Base-by-base conservation (phyloP, 192 early-diverging fungal genomes). In the Entomortierella chlamydospora region DNA sequence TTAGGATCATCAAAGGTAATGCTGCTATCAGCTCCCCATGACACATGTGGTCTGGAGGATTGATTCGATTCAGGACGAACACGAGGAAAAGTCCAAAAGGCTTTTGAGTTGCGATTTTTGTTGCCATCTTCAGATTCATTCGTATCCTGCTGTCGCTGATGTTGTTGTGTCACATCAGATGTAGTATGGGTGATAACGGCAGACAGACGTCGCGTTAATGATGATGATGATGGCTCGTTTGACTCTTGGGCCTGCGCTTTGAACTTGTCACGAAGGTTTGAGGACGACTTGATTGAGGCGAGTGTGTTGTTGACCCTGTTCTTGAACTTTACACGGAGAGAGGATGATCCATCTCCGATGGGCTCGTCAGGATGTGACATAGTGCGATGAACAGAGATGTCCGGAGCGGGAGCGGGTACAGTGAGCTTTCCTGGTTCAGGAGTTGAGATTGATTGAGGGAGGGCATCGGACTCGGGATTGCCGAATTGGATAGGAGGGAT, bases 261-360 rank as follows among this genome's bases (percentile, higher is more conserved):
- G 43, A 31, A 51, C 49, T 33, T 59, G 18, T 74, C 72, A 13
- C 64, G 56, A 9, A 79, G 42, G 30, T 79, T 79, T 11, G 76
- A 79, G 1, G 76, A 70, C 0, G 76, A 79, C 51, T 61, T 64
- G 29, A 79, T 79, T 0, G 76, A 79, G 22, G 76, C 76, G 23
- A 79, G 61, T 20, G 66, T 78, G 55, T 31, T 78, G 55, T 58
- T 51, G 23, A 78, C 67, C 12, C 60, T 61, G 53, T 70, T 79
- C 58, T 70, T 79, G 39, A 79, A 66, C 28, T 79, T 79, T 26
- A 58, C 56, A 29, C 76, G 67, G 0, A 79, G 55, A 1, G 76
- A 79, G 4, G 76, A 64, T 4, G 26, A 18, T 25, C 57, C 64
- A 5, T 62, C 59, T 25, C 20, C 11, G 22, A 26, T 13, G n/a